Base-by-base conservation (phyloP, 768 basidiomycete species). In the Mrakia blollopis region DNA sequence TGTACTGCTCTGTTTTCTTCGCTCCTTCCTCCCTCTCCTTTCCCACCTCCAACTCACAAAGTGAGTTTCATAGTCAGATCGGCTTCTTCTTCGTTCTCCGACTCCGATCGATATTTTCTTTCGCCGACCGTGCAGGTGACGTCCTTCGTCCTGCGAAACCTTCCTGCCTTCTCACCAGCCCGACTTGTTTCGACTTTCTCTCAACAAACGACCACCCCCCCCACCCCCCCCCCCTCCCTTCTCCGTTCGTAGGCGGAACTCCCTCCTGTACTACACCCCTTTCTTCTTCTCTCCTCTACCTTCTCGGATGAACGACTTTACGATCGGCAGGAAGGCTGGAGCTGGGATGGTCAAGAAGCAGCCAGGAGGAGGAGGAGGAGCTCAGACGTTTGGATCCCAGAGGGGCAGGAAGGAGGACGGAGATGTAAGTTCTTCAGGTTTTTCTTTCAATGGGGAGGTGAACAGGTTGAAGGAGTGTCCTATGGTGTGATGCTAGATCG, bases 261-360 rank as follows among this genome's bases (percentile, higher is more conserved):
- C 14, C 23, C 5, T 28, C 57, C 14, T 2, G n/a, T 9, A 1
- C 18, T 28, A 57, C 57, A n/a, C 23, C 57, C 44, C 44, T 44
- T 41, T 41, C n/a, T 23, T 54, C 54, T 54, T 54, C n/a, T 11
- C 28, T 11, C 25, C 25, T 57, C n/a, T 57, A 25, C 57, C 3
- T n/a, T 57, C 25, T 25, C 25, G 30, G 37, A 68, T 68, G 37
- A 68, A 35, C 35, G 65, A 68, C 25, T 37, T 68, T n/a, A 68
- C 37, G 65, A 68, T 68, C 16, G 65, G 65, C 4, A 35, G 37
- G 35, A 68, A n/a, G 21, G 65, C 65, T 35, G 65, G 65, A 32
- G 62, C 62, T 21, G 62, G 62, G 32, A 63, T 63, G 62, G 18
- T 63, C 30, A 63, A 63, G 62, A 68, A 3, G 65, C 21, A 18